These are phyloP conservation scores for Larix kaempferi DNA, from an alignment of 75 land plant species.

Conservation along the genomic window DNA sequence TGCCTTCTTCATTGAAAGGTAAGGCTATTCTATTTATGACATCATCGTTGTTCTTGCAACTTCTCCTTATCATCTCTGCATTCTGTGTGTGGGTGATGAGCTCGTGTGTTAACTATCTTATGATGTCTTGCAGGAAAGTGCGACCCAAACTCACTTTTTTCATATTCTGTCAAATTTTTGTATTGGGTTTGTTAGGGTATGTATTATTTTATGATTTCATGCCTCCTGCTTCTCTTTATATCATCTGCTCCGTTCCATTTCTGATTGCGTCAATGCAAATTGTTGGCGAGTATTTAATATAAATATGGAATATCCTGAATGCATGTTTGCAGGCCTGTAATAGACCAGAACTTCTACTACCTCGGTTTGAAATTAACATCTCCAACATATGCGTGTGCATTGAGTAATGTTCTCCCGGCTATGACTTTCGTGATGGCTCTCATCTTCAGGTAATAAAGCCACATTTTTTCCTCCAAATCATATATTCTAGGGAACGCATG, in stretches of 20 bases:
- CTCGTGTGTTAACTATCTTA: too few relatives aligned
- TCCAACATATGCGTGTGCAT: conserved; percentile 30
- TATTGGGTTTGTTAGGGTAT: conserved; percentile 15
- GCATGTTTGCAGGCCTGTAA: conserved; percentile 3
- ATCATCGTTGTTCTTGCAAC: too few relatives aligned
- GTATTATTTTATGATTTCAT: background rate
- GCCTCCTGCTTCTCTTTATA: background rate
- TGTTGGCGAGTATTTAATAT: too few relatives aligned
- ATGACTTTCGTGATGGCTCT: conserved; percentile 34
- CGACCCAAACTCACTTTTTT: conserved; percentile 14
- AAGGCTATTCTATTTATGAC: too few relatives aligned
- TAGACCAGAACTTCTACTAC: conserved; percentile 11
- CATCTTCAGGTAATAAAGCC: conserved; percentile 16
- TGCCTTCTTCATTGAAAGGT: conserved; percentile 47
- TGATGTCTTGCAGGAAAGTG: conserved; percentile 15
- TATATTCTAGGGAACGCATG: too few relatives aligned
- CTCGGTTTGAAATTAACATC: conserved; percentile 19
- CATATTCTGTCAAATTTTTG: conserved; percentile 16
- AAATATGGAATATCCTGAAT: background rate
- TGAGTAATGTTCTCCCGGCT: conserved; percentile 29
- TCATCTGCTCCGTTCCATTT: background rate
- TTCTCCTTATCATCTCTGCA: too few relatives aligned
- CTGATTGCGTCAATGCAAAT: too few relatives aligned
- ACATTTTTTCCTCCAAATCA: too few relatives aligned
- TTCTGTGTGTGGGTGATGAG: background rate